phyloP scores from a whole-genome alignment of 2,329 filamentous ascomycete genomes.

The Aspergillus sp. region DNA sequence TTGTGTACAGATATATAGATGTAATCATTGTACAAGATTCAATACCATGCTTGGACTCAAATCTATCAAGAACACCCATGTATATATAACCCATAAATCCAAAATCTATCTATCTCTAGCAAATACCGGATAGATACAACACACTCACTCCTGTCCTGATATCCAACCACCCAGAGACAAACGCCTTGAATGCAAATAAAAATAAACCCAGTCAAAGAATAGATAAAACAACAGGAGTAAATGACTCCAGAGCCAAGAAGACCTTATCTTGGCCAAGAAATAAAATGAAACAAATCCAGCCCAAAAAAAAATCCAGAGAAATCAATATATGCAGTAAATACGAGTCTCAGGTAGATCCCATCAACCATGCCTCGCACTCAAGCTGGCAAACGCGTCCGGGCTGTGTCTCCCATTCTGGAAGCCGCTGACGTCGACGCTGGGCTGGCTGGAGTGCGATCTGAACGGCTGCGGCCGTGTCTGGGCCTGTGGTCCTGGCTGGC shows the following conservation, averaged over 20 bases:
- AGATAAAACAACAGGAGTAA: too few relatives aligned
- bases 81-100: too few relatives aligned
- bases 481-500: slow-evolving; percentile 3
- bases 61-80: slow-evolving; percentile 2
- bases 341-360: slow-evolving; percentile 3
- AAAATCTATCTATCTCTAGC: too few relatives aligned
- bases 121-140: too few relatives aligned
- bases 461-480: slow-evolving; percentile 9
- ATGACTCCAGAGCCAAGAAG: slow-evolving; percentile 1
- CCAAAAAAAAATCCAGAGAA: slow-evolving; percentile 7
- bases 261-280: slow-evolving; percentile 1
- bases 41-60: background rate
- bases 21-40: background rate
- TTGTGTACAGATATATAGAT: background rate
- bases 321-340: background rate
- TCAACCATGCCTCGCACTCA: slow-evolving; percentile 38
- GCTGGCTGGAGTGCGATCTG: slow-evolving; percentile 37
- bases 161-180: too few relatives aligned
- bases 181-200: too few relatives aligned
- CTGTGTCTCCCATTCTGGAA: slow-evolving; percentile 41
- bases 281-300: slow-evolving; percentile 1
- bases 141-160: background rate
- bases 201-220: too few relatives aligned
- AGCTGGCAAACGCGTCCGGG: slow-evolving; percentile 42
- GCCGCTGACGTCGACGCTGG: slow-evolving; percentile 40